Base-by-base conservation (phyloP, 495 filamentous ascomycete species). In the Tuber borchii region DNA sequence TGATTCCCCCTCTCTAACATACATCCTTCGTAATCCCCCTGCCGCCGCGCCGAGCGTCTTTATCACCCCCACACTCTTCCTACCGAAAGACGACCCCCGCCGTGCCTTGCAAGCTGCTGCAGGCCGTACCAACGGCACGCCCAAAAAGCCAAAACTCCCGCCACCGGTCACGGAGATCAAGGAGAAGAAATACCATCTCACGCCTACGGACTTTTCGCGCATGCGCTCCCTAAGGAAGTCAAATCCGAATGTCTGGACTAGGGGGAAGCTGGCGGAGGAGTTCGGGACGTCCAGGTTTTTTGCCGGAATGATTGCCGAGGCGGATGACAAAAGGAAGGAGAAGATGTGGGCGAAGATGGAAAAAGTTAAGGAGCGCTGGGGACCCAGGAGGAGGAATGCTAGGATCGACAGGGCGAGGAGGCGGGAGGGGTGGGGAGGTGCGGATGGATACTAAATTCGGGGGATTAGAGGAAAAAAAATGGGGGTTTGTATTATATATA, bases 1-100 rank as follows among this genome's bases (percentile, higher is more conserved):
- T 16, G 78, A 84, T 46, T 81, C 85, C 40, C 84, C 88, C 61
- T 40, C 79, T 7, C 80, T 85, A 74, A 86, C 90, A 78, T 88
- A 93, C 79, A 93, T 98, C 83, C 90, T 99, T 85, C 94, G 91
- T 90, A 98, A 97, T 85, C 95, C 95, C 65, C 95, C 95, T 10
- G 91, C 94, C n/a, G 90, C 93, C 45, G 88, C 89, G 0, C 89
- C 96, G 2, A 92, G 89, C 31, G 90, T 94, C 46, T 93, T 91
- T 84, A 89, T 96, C 83, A 99, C 95, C 5, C 95, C 95, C 44
- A 86, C 89, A 74, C 94, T 93, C 78, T 99, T 99, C 86, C 90
- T 99, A 22, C 96, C 95, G 43, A 85, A 86, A 76, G 85, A 87
- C 75, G 96, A 99, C 85, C 88, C 88, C 12, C 90, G 95, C 43